Percentiles rank a stretch among this genome's conserved stretches.
phyloP scores from a whole-genome alignment of 768 basidiomycete genomes.

The Suillus americanus region DNA sequence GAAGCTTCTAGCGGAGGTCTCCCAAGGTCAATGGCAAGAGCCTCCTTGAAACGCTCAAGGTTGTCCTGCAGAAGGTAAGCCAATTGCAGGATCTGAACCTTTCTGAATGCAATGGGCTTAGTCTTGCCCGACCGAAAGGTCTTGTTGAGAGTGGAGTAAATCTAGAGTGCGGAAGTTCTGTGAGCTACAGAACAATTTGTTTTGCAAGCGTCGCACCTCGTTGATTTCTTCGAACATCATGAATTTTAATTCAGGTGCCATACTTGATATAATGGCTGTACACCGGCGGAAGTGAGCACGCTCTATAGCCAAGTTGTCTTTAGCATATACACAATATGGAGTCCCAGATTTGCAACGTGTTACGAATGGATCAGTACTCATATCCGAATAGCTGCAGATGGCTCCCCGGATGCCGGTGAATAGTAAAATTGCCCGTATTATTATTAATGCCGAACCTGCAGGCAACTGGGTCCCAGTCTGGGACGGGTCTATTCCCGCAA shows the following conservation, averaged over 20 bases:
- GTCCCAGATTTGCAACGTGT: neutral
- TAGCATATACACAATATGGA: neutral
- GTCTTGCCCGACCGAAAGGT: constrained; percentile 68
- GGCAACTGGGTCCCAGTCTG: no score
- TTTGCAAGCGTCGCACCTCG: constrained; percentile 32
- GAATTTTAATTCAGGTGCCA: constrained; percentile 36
- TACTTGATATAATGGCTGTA: constrained; percentile 18
- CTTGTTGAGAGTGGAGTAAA: constrained; percentile 52
- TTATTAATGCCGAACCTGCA: neutral
- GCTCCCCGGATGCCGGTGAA: neutral
- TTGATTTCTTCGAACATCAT: constrained; percentile 57
- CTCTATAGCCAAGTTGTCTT: neutral
- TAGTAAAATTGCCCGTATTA: neutral
- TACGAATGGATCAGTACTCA: neutral
- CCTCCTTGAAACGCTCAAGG: constrained; percentile 51
- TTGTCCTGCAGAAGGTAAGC: constrained; percentile 78
- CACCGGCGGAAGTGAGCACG: neutral
- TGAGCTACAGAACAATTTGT: neutral
- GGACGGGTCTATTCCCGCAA: neutral
- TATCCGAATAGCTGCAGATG: neutral
- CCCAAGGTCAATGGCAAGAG: constrained; percentile 62
- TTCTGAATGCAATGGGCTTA: constrained; percentile 65
- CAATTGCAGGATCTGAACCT: constrained; percentile 74
- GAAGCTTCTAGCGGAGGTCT: constrained; percentile 59
- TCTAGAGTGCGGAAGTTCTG: constrained; percentile 38